Percentiles rank a stretch among this genome's conserved stretches.
These are phyloP conservation scores for Biancaea sappan DNA, from an alignment of 306 rosid species.

Conservation along the genomic window DNA sequence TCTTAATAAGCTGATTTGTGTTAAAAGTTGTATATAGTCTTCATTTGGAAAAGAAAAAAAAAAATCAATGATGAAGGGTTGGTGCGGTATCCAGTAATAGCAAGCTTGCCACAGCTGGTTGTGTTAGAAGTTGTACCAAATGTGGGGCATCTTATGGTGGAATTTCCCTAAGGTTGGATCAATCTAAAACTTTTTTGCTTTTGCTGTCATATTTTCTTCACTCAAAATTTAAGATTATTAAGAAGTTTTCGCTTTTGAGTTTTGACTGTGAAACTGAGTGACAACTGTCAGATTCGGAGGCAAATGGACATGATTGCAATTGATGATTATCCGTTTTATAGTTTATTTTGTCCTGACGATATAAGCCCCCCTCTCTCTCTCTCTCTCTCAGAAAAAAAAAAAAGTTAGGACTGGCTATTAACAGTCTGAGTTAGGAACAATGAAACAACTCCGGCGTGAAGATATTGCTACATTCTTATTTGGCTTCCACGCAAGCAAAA, in stretches of 20 bases:
- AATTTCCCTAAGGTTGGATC: conserved; percentile 64
- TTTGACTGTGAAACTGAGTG: conserved; percentile 17
- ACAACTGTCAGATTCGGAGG: conserved; percentile 57
- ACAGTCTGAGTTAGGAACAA: not conserved
- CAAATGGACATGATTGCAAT: no score
- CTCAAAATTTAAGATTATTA: not conserved
- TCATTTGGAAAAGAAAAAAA: no score
- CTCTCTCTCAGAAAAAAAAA: not conserved
- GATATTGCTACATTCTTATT: not conserved
- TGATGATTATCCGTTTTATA: no score
- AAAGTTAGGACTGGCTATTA: not conserved
- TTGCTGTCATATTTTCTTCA: conserved; percentile 1
- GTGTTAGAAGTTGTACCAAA: conserved; percentile 68
- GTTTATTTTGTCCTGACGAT: no score
- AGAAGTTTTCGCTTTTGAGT: not conserved
- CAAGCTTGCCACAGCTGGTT: conserved; percentile 83
- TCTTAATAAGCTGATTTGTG: not conserved
- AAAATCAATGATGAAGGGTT: conserved; percentile 50
- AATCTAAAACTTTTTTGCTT: not conserved
- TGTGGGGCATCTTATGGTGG: conserved; percentile 91
- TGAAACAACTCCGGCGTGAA: conserved; percentile 8
- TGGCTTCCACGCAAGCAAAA: not conserved
- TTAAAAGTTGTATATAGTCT: not conserved
- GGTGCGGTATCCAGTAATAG: conserved; percentile 76
- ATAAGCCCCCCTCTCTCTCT: not conserved